These are phyloP conservation scores for Anisodus acutangulus DNA, from an alignment of 257 asterid genomes.

Conservation along the genomic window DNA sequence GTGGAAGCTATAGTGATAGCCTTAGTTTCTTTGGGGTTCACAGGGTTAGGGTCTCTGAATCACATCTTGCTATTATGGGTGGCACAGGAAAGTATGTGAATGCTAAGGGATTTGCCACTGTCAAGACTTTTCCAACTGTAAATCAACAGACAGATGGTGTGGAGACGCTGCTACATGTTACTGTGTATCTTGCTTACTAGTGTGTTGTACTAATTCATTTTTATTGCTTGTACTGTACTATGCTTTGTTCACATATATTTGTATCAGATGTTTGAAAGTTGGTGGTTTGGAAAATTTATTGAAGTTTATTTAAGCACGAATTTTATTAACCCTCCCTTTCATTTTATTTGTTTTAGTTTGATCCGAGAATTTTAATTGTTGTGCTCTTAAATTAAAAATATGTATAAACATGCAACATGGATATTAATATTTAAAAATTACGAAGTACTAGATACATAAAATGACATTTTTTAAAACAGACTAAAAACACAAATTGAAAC, in stretches of 20 bases:
- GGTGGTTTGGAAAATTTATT: not conserved
- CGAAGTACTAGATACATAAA: too few species aligned
- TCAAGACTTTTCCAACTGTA: constrained; percentile 57
- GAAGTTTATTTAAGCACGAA: not conserved
- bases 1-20: constrained; percentile 74
- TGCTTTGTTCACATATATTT: not conserved
- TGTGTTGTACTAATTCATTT: not conserved
- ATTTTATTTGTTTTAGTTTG: too few species aligned
- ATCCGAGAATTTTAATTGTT: too few species aligned
- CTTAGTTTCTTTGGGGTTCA: constrained; percentile 78
- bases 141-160: constrained; percentile 79
- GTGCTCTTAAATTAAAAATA: too few species aligned
- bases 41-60: constrained; percentile 64
- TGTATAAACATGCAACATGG: too few species aligned
- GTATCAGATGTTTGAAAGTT: not conserved
- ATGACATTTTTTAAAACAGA: too few species aligned
- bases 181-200: constrained; percentile 68
- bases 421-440: too few species aligned
- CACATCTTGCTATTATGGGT: constrained; percentile 86
- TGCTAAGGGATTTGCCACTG: constrained; percentile 72
- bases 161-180: constrained; percentile 70
- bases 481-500: too few species aligned
- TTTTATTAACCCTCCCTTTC: too few species aligned
- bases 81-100: constrained; percentile 87
- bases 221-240: not conserved